Evolutionary conservation across 257 asterid species (phyloP), one percentile per base, ranked within the genome.

Genomic region (Thymus mandschuricus): DNA sequence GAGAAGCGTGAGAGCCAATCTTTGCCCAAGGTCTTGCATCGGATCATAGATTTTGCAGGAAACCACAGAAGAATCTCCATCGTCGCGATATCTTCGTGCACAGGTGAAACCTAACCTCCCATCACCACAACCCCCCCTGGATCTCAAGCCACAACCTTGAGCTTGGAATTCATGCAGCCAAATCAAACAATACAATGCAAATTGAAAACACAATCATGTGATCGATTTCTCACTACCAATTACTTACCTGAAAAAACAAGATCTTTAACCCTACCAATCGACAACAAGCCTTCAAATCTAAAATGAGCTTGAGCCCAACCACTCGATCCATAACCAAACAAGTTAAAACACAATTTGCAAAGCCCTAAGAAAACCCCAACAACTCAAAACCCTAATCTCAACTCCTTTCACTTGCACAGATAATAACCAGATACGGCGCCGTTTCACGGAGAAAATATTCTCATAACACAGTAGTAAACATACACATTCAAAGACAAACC

Each of bases 1-100:
- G 76, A 76, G 69, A 64, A 49, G 0, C 70, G 64, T 11, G 69
- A 56, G 27, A 31, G 33, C 76, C 76, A 76, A 2, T 48, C 4
- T 70, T 56, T 76, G 68, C 69, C 8, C 21, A 76, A 73, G 27
- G 12, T 35, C 52, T 57, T 58, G 69, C 64, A 70, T 64, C 73
- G 50, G 56, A 13, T 45, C 7, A 64, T 38, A 6, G 50, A 65
- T 70, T 40, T 70, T 49, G 73, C 65, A 5, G 73, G 77, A 5
- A 64, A 29, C 33, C 57, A 1, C 10, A 64, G 58, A 9, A 64
- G 40, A 28, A 76, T 70, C 48, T 69, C 69, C 10, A 3, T 51
- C 30, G 15, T 21, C 21, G 21, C 21, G 21, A 21, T 21, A 21
- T 21, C 21, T 21, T 21, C 21, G 21, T 21, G 21, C 21, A 21